Evolutionary conservation across 2,329 filamentous ascomycete genomes (phyloP).

Genomic region (Cordyceps fumosorosea): DNA sequence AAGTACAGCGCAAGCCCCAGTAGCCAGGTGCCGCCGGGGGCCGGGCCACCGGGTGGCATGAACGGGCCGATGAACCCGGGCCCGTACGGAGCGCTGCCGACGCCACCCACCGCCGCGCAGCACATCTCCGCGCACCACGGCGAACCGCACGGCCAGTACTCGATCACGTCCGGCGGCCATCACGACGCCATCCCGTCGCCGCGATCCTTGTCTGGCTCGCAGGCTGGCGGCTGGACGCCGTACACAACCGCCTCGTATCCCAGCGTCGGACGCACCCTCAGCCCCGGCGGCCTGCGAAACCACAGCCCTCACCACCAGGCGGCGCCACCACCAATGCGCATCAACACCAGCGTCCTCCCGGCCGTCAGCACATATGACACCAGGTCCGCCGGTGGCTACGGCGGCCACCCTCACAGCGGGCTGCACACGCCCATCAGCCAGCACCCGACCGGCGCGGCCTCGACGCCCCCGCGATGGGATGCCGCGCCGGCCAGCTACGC

Average conservation of each 20-base stretch:
- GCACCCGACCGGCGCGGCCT: conserved; percentile 28
- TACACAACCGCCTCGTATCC: conserved; percentile 35
- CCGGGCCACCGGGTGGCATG: conserved; percentile 25
- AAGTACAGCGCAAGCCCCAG: conserved; percentile 68
- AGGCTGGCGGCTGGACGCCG: conserved; percentile 41
- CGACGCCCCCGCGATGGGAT: conserved; percentile 37
- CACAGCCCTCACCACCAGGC: conserved; percentile 31
- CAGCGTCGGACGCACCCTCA: conserved; percentile 35
- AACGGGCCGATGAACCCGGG: conserved; percentile 32
- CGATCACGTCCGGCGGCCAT: conserved; percentile 34
- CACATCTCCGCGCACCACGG: conserved; percentile 24
- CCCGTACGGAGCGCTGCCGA: conserved; percentile 39
- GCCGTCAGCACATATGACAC: conserved; percentile 35
- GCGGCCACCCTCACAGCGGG: conserved; percentile 26
- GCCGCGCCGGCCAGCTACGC: conserved; percentile 31
- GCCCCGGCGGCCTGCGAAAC: conserved; percentile 28
- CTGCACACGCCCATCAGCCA: conserved; percentile 34
- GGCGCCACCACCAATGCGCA: conserved; percentile 27
- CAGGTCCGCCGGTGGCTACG: conserved; percentile 31
- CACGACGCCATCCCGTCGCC: conserved; percentile 47
- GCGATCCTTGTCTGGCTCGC: conserved; percentile 42
- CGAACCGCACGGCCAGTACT: conserved; percentile 31
- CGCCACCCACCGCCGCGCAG: conserved; percentile 31
- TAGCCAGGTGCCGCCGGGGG: conserved; percentile 27
- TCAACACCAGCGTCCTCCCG: conserved; percentile 32